Evolutionary conservation across 1,139 yeast species (phyloP).

Genomic region (Meyerozyma sp.): DNA sequence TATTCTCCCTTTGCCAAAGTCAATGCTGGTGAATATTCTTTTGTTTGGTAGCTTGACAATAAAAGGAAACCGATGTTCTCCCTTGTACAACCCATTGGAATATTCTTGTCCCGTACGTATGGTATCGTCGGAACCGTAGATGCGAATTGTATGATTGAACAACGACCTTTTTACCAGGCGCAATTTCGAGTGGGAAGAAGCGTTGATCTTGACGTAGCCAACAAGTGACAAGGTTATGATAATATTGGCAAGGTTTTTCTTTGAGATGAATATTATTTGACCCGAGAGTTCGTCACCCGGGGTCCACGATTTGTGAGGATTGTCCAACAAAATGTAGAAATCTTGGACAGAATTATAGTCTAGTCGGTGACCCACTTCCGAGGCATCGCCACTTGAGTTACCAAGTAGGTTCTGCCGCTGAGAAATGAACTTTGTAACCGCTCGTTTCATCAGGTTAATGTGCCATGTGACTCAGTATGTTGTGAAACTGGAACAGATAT

Average conservation of each 20-base stretch:
- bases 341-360: conserved; percentile 50
- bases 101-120: conserved; percentile 14
- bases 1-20: conserved; percentile 84
- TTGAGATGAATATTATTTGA: conserved; percentile 50
- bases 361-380: conserved; percentile 8
- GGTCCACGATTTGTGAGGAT: conserved; percentile 63
- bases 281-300: conserved; percentile 73
- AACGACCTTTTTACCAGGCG: conserved; percentile 48
- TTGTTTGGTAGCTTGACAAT: conserved; percentile 70
- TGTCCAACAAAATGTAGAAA: conserved; percentile 63
- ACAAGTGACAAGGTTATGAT: conserved; percentile 47
- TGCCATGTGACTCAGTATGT: not conserved
- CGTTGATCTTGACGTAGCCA: conserved; percentile 55
- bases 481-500: not conserved
- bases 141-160: conserved; percentile 58
- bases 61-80: conserved; percentile 86
- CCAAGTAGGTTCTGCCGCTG: not conserved
- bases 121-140: conserved; percentile 47
- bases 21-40: conserved; percentile 67
- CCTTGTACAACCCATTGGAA: conserved; percentile 54
- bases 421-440: conserved; percentile 1
- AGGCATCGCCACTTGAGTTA: not conserved
- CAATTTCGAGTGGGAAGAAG: conserved; percentile 45
- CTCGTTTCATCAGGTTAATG: not conserved
- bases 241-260: conserved; percentile 51